Percentiles rank a stretch among this genome's conserved stretches.
Evolutionary conservation across 2,329 filamentous ascomycete genomes (phyloP).

Genomic region (Pyrenochaeta sp.): DNA sequence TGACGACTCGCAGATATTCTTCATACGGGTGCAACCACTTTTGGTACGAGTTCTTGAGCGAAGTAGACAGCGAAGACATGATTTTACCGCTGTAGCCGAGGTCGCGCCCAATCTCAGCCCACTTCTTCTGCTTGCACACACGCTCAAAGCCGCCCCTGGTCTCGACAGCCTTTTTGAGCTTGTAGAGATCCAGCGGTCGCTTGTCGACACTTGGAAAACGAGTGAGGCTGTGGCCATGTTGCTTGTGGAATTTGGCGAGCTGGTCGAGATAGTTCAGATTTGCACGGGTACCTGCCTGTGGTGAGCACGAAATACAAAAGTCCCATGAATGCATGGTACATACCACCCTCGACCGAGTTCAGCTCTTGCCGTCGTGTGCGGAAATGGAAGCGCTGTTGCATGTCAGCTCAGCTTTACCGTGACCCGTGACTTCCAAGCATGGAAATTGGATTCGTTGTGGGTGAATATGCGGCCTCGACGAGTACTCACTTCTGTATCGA

Average conservation of each 20-base stretch:
- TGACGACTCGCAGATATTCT: slow-evolving; percentile 88
- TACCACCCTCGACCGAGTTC: slow-evolving; percentile 98
- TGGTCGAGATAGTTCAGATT: slow-evolving; percentile 97
- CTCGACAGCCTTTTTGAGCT: slow-evolving; percentile 96
- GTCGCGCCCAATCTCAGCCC: slow-evolving; percentile 97
- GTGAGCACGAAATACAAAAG: slow-evolving; percentile 5
- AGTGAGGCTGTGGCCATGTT: slow-evolving; percentile 92
- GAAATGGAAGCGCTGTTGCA: slow-evolving; percentile 87
- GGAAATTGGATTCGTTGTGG: neutral
- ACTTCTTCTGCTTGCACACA: slow-evolving; percentile 98
- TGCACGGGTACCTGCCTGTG: slow-evolving; percentile 79
- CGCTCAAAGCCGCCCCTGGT: slow-evolving; percentile 93
- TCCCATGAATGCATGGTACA: slow-evolving; percentile 44
- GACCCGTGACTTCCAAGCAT: neutral
- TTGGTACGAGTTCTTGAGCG: slow-evolving; percentile 97
- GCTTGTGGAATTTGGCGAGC: slow-evolving; percentile 94
- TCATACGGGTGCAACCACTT: slow-evolving; percentile 97
- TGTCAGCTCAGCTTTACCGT: slow-evolving; percentile 35
- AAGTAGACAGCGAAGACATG: slow-evolving; percentile 98
- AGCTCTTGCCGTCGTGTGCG: slow-evolving; percentile 94
- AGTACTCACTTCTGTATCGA: slow-evolving; percentile 89
- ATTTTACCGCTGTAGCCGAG: slow-evolving; percentile 99
- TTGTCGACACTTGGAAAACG: slow-evolving; percentile 97
- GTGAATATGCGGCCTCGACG: neutral
- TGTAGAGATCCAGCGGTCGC: slow-evolving; percentile 92